A percentile compares a stretch with the other conserved stretches of the same genome.
Conservation (phyloP, 176 grass and related monocot genomes). For the Aegilops sharonensis region DNA sequence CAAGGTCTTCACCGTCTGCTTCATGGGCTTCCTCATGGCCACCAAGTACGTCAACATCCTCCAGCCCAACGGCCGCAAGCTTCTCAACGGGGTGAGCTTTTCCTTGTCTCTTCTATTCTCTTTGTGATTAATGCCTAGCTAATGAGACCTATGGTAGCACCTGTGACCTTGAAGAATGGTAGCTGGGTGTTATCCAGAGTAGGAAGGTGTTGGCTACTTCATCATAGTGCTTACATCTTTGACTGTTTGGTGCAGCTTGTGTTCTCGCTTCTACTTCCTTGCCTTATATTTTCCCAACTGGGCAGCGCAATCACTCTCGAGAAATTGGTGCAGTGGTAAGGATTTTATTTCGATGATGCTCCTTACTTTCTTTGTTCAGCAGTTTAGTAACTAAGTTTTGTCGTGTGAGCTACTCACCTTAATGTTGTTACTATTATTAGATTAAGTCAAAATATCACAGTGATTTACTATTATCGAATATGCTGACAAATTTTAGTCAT, state of each 20-base stretch:
- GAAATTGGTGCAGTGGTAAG: constrained; percentile 87
- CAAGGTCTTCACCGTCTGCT: constrained; percentile 98
- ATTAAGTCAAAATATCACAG: neutral
- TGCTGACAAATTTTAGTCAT: neutral
- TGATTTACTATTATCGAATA: neutral
- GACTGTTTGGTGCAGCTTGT: constrained; percentile 68
- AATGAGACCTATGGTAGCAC: neutral
- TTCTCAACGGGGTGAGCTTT: constrained; percentile 88
- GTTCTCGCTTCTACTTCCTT: constrained; percentile 96
- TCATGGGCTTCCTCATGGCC: constrained; percentile 98
- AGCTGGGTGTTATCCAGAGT: constrained; percentile 6
- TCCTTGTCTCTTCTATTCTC: neutral
- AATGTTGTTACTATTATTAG: neutral
- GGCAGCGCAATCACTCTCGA: constrained; percentile 82
- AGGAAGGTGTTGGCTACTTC: neutral
- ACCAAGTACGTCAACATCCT: constrained; percentile 94
- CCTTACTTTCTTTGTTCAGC: neutral
- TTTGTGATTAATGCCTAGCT: constrained; percentile 22
- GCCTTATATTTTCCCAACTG: constrained; percentile 96
- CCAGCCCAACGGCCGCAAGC: constrained; percentile 81
- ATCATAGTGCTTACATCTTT: constrained; percentile 13
- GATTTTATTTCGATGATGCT: constrained; percentile 6
- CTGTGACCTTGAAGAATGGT: neutral
- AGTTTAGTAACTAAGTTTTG: neutral
- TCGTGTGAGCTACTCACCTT: neutral